phyloP scores from a whole-genome alignment of 2,329 filamentous ascomycete species.

The Neopestalotiopsis sp. region DNA sequence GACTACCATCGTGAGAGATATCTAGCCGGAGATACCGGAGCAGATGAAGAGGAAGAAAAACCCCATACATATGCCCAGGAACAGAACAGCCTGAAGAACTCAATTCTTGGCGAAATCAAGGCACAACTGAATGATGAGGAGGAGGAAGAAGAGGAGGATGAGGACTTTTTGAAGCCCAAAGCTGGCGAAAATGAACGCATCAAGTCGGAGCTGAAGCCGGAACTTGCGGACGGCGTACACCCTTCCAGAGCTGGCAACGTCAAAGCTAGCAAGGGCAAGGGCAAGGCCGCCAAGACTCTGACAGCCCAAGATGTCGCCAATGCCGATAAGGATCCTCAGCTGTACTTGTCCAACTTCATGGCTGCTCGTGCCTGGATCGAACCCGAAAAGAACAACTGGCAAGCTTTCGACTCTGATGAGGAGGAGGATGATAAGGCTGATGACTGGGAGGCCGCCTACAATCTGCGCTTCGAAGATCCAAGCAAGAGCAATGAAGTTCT shows the following conservation, averaged over 20 bases:
- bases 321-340: conserved; percentile 89
- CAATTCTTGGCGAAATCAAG: conserved; percentile 82
- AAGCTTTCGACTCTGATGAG: conserved; percentile 89
- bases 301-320: conserved; percentile 64
- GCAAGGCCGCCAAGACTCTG: not conserved
- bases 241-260: conserved; percentile 57
- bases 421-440: conserved; percentile 77
- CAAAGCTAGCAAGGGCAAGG: conserved; percentile 58
- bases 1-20: conserved; percentile 94
- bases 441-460: conserved; percentile 90
- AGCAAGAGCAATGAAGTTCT: conserved; percentile 86
- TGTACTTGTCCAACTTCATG: conserved; percentile 94
- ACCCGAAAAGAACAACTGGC: conserved; percentile 64
- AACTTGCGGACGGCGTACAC: conserved; percentile 53
- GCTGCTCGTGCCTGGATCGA: conserved; percentile 89
- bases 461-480: conserved; percentile 94
- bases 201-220: conserved; percentile 24
- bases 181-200: conserved; percentile 35
- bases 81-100: conserved; percentile 81
- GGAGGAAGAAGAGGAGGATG: conserved; percentile 55
- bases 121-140: conserved; percentile 58
- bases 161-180: conserved; percentile 81
- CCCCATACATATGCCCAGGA: conserved; percentile 84
- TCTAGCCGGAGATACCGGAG: conserved; percentile 72
- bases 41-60: conserved; percentile 60